Evolutionary conservation across 495 filamentous ascomycete species (phyloP).

Genomic region (Neurospora sp.): DNA sequence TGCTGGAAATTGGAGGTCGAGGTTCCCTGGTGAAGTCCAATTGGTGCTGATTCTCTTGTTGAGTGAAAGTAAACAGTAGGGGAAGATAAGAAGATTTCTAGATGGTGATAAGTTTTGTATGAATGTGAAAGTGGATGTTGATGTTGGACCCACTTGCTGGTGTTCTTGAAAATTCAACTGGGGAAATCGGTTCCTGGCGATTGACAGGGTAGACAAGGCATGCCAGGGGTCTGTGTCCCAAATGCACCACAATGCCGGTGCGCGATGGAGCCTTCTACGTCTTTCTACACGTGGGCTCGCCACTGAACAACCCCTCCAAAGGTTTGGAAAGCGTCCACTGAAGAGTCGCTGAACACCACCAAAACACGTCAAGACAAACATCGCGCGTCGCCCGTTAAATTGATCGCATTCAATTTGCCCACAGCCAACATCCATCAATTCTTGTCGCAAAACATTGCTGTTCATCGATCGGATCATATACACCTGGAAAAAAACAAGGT

Average conservation of each 20-base stretch:
- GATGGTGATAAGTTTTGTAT: not conserved
- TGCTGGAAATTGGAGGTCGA: rapidly evolving
- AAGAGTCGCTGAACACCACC: not conserved
- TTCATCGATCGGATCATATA: not conserved
- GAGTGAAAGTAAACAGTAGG: not conserved
- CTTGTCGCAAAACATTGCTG: not conserved
- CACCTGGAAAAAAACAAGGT: rapidly evolving
- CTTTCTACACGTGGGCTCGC: not conserved
- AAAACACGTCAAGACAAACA: not conserved
- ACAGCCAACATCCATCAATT: not conserved
- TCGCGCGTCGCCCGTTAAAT: not conserved
- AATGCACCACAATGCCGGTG: not conserved
- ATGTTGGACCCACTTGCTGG: not conserved
- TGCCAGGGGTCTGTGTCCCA: not conserved
- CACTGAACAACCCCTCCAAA: not conserved
- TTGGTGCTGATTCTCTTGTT: not conserved
- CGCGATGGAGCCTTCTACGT: no score
- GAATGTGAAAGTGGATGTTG: not conserved
- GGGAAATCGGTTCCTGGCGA: not conserved
- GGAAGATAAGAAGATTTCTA: not conserved
- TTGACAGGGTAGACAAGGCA: not conserved
- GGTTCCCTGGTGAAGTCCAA: not conserved
- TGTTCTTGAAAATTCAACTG: not conserved
- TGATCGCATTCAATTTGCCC: not conserved
- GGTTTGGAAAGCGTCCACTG: not conserved